Percentiles rank a stretch among this genome's conserved stretches.
Evolutionary conservation across 2,329 filamentous ascomycete species (phyloP).

Genomic region (Scytalidium lignicola): DNA sequence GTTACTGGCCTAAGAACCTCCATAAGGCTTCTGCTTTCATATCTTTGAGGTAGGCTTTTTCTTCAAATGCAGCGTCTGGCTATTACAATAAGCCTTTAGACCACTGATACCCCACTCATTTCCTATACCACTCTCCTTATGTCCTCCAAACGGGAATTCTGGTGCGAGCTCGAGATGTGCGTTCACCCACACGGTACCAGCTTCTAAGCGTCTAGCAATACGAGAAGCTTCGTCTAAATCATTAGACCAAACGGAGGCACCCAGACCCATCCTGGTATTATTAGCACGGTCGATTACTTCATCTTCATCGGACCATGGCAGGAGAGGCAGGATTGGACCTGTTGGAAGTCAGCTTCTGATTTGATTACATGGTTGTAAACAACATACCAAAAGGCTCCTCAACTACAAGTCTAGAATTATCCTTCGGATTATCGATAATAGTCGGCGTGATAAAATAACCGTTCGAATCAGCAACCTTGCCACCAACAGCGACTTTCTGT

Average conservation of each 20-base stretch:
- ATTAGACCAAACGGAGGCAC: constrained; percentile 52
- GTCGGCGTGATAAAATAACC: constrained; percentile 56
- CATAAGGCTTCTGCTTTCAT: no score
- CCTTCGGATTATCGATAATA: constrained; percentile 52
- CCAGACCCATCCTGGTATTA: constrained; percentile 46
- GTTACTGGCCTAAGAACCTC: no score
- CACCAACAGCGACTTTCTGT: constrained; percentile 43
- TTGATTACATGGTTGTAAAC: neutral
- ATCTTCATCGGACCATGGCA: constrained; percentile 55
- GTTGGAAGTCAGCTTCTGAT: constrained; percentile 19
- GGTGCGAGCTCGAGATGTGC: constrained; percentile 41
- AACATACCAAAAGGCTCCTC: constrained; percentile 56
- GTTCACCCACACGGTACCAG: constrained; percentile 60
- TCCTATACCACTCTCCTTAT: constrained; percentile 30
- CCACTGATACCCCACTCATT: constrained; percentile 14
- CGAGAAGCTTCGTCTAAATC: constrained; percentile 45
- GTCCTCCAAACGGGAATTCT: constrained; percentile 30
- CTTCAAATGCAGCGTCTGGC: constrained; percentile 14
- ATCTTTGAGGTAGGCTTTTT: no score
- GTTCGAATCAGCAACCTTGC: constrained; percentile 29
- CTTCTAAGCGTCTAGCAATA: constrained; percentile 50
- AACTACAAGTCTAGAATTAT: constrained; percentile 46
- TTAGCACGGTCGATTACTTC: constrained; percentile 56
- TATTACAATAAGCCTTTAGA: constrained; percentile 14
- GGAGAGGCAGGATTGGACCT: constrained; percentile 57